phyloP scores from a whole-genome alignment of 2,329 filamentous ascomycete genomes.

The Coniosporium tulheliwenetii region DNA sequence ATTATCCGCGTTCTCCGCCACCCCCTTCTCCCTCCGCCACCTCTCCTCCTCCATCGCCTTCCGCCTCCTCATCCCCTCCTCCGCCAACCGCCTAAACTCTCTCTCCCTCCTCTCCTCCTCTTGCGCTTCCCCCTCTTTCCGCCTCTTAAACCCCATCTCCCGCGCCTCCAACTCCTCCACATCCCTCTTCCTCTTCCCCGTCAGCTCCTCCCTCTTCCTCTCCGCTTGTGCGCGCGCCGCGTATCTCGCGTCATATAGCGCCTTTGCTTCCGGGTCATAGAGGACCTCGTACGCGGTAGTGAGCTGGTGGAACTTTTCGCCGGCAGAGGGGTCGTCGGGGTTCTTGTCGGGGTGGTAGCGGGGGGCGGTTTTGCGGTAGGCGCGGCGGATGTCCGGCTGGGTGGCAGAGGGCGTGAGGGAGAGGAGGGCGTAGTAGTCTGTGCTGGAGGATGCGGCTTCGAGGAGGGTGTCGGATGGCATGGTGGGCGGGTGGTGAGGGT shows the following conservation, averaged over 20 bases:
- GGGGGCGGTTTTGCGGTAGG: constrained; percentile 73
- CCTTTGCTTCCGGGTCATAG: constrained; percentile 51
- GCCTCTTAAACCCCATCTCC: constrained; percentile 38
- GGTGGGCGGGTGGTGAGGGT: not conserved
- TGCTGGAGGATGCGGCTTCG: constrained; percentile 20
- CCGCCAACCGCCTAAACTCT: constrained; percentile 26
- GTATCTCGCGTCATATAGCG: constrained; percentile 63
- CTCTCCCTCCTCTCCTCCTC: constrained; percentile 44
- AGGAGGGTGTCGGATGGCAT: constrained; percentile 27
- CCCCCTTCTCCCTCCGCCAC: constrained; percentile 35
- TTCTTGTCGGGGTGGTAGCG: constrained; percentile 93
- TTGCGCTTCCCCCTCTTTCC: constrained; percentile 25
- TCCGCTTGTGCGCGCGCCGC: constrained; percentile 55
- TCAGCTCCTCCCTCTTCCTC: constrained; percentile 57
- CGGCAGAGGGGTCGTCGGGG: constrained; percentile 44
- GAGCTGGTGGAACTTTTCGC: constrained; percentile 70
- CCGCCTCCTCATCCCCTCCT: constrained; percentile 35
- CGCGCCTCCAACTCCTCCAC: constrained; percentile 73
- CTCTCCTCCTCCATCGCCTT: constrained; percentile 39
- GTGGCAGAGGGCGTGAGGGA: constrained; percentile 47
- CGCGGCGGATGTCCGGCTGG: constrained; percentile 62
- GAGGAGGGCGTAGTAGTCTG: constrained; percentile 67
- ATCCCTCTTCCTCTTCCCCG: constrained; percentile 57
- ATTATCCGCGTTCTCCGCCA: constrained; percentile 30
- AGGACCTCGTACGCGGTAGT: constrained; percentile 80